phyloP scores from a whole-genome alignment of 495 filamentous ascomycete genomes.

The Usnea hakonensis region DNA sequence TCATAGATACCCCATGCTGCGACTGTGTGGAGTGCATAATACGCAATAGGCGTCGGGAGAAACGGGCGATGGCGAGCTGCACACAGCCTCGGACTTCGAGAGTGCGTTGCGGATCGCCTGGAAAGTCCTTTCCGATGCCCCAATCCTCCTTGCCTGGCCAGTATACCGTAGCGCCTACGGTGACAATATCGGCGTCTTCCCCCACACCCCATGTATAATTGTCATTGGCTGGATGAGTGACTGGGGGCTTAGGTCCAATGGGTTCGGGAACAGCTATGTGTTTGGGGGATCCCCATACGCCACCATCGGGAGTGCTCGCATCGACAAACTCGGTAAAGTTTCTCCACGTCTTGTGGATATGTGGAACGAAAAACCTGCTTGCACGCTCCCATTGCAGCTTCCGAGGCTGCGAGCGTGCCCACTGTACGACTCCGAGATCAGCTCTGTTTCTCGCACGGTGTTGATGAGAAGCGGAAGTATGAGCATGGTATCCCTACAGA shows the following conservation, averaged over 20 bases:
- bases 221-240: not conserved
- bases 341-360: conserved; percentile 49
- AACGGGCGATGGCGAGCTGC: not conserved
- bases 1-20: not conserved
- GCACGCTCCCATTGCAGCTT: not conserved
- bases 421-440: not conserved
- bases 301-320: not conserved
- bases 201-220: not conserved
- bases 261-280: not conserved
- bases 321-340: conserved; percentile 31
- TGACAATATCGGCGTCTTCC: not conserved
- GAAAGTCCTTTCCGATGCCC: not conserved
- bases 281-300: conserved; percentile 6
- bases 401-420: not conserved
- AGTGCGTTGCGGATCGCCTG: not conserved
- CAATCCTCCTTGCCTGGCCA: not conserved
- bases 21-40: not conserved
- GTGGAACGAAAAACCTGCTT: conserved; percentile 22
- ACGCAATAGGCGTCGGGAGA: not conserved
- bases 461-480: not conserved
- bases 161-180: not conserved
- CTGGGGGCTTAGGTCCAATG: not conserved
- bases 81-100: not conserved
- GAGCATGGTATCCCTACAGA: too few species aligned
- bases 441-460: not conserved